Percentiles rank a stretch among this genome's conserved stretches.
These are phyloP conservation scores for Ceratocystiopsis sp. DNA, from an alignment of 2,329 filamentous ascomycete genomes.

Conservation along the genomic window DNA sequence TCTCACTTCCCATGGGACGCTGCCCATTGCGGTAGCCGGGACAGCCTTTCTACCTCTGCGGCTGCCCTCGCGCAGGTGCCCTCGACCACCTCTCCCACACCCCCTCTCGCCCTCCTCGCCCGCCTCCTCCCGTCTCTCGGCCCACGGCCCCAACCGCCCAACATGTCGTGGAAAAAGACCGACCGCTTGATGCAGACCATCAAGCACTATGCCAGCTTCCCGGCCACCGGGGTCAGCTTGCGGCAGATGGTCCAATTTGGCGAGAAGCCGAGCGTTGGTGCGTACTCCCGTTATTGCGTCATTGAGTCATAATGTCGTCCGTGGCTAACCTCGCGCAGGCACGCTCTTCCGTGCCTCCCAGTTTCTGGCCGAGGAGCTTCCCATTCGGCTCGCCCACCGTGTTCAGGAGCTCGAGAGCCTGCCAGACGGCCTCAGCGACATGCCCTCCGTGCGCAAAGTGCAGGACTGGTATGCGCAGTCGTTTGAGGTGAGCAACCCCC, in stretches of 20 bases:
- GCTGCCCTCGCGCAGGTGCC: background rate
- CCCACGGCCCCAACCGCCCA: slow-evolving; percentile 12
- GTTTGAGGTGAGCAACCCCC: slow-evolving; percentile 57
- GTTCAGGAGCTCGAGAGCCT: slow-evolving; percentile 86
- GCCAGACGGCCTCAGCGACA: slow-evolving; percentile 90
- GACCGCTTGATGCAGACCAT: slow-evolving; percentile 92
- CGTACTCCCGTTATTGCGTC: slow-evolving; percentile 13
- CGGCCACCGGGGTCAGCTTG: slow-evolving; percentile 87
- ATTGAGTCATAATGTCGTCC: background rate
- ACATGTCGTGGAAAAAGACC: slow-evolving; percentile 87
- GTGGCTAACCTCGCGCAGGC: slow-evolving; percentile 30
- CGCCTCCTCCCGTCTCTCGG: background rate
- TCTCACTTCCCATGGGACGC: background rate
- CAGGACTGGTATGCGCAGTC: slow-evolving; percentile 99
- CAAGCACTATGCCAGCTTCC: slow-evolving; percentile 92
- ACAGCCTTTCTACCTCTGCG: too few species aligned
- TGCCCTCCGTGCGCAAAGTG: slow-evolving; percentile 90
- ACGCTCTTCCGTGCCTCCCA: slow-evolving; percentile 95
- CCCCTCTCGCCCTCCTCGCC: background rate
- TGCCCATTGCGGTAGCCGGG: too few species aligned
- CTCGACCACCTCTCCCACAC: too few species aligned
- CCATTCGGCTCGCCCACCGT: slow-evolving; percentile 88
- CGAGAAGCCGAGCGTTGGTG: slow-evolving; percentile 79
- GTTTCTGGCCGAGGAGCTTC: slow-evolving; percentile 94
- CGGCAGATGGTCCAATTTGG: slow-evolving; percentile 99